phyloP scores from a whole-genome alignment of 345 rosid genomes.

The Linum tenue region DNA sequence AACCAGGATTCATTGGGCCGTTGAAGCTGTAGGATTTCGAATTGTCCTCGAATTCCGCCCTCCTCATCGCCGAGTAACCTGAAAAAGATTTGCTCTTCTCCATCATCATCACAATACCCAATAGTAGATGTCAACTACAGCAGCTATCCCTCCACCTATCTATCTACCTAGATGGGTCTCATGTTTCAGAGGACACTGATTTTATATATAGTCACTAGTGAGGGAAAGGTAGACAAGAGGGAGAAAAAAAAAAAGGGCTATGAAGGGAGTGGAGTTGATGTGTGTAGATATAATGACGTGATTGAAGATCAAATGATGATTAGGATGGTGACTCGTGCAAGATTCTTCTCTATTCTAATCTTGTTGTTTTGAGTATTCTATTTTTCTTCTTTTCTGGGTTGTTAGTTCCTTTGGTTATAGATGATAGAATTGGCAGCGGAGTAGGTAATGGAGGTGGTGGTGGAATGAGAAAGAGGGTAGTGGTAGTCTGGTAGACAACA shows the following conservation, averaged over 20 bases:
- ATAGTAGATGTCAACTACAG: too few relatives aligned
- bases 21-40: constrained; percentile 45
- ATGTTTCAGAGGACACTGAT: background rate
- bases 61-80: constrained; percentile 26
- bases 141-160: too few relatives aligned
- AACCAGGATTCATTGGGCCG: constrained; percentile 20
- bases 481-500: background rate
- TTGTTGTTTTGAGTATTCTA: background rate
- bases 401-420: background rate
- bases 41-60: constrained; percentile 30
- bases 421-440: background rate
- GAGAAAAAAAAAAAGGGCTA: background rate
- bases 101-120: constrained; percentile 17
- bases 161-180: too few relatives aligned
- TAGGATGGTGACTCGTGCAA: background rate
- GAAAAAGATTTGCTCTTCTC: constrained; percentile 53
- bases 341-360: background rate
- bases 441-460: background rate
- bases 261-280: background rate
- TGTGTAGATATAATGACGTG: background rate
- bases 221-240: background rate
- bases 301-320: background rate
- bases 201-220: background rate
- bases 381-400: background rate
- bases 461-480: background rate